phyloP scores from a whole-genome alignment of 768 basidiomycete species.

The Suillus cothurnatus region DNA sequence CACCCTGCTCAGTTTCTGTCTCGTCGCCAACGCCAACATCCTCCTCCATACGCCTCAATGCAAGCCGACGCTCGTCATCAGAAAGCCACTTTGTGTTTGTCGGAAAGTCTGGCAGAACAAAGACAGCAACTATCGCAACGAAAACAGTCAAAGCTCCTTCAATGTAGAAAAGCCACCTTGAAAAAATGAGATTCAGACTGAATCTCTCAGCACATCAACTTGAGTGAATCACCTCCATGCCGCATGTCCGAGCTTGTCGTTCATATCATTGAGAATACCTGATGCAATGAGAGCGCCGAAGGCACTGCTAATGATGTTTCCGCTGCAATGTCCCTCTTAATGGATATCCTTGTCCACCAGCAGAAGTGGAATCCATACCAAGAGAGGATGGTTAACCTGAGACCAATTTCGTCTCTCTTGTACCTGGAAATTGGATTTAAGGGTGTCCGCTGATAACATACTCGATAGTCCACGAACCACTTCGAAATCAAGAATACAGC shows the following conservation, averaged over 20 bases:
- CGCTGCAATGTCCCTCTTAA: conserved; percentile 16
- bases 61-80: conserved; percentile 45
- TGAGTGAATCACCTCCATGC: conserved; percentile 49
- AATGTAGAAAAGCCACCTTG: conserved; percentile 52
- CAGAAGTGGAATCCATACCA: conserved; percentile 22
- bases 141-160: conserved; percentile 48
- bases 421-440: conserved; percentile 38
- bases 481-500: conserved; percentile 44
- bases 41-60: conserved; percentile 61
- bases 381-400: conserved; percentile 45
- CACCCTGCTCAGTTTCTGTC: conserved; percentile 43
- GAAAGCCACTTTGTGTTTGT: conserved; percentile 38
- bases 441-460: conserved; percentile 22
- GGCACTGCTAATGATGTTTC: conserved; percentile 56
- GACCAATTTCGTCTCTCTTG: conserved; percentile 44
- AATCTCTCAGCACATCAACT: not conserved
- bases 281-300: conserved; percentile 55
- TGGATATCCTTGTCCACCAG: not conserved
- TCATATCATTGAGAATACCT: conserved; percentile 48
- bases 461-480: conserved; percentile 31
- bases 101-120: conserved; percentile 53
- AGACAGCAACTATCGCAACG: conserved; percentile 46
- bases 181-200: conserved; percentile 9
- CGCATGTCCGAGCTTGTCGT: conserved; percentile 47
- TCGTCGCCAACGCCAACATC: conserved; percentile 62